A percentile compares a stretch with the other conserved stretches of the same genome.
phyloP scores from a whole-genome alignment of 371 early-diverging fungal species.

The Syncephalastrum monosporum region DNA sequence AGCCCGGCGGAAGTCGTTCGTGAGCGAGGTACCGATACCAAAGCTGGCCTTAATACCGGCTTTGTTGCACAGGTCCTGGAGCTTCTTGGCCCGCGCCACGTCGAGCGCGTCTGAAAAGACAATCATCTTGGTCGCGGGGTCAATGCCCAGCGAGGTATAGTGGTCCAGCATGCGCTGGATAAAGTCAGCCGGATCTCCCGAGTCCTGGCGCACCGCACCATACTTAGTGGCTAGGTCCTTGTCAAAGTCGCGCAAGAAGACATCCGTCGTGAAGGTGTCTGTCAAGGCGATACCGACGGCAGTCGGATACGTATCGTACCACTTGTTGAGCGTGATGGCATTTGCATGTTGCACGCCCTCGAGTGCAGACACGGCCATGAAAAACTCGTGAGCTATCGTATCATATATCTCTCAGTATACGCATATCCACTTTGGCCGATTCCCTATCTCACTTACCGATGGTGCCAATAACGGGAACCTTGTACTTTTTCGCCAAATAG shows the following conservation, averaged over 20 bases:
- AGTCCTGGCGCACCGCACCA: constrained; percentile 74
- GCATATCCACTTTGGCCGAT: not conserved
- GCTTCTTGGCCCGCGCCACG: constrained; percentile 49
- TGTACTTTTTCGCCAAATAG: constrained; percentile 66
- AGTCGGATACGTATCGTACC: constrained; percentile 61
- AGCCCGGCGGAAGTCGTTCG: constrained; percentile 63
- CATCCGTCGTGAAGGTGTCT: constrained; percentile 71
- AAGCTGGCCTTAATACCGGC: constrained; percentile 60
- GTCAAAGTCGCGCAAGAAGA: constrained; percentile 65
- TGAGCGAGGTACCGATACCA: constrained; percentile 79
- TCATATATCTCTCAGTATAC: not conserved
- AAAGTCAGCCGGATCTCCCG: constrained; percentile 65
- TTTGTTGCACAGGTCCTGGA: constrained; percentile 44
- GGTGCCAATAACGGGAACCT: constrained; percentile 66
- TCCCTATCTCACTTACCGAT: constrained; percentile 46
- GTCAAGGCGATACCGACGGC: constrained; percentile 69
- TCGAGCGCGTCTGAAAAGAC: constrained; percentile 74
- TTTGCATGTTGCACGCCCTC: constrained; percentile 65
- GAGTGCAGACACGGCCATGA: constrained; percentile 76
- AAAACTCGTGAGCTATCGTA: constrained; percentile 69
- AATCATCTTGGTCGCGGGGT: constrained; percentile 59
- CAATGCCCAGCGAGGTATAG: constrained; percentile 57
- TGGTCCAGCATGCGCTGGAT: constrained; percentile 54
- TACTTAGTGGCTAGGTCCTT: constrained; percentile 51
- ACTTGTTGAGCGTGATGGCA: constrained; percentile 55